Conservation (phyloP, 2,329 filamentous ascomycete genomes). For the Pseudogymnoascus sp. region DNA sequence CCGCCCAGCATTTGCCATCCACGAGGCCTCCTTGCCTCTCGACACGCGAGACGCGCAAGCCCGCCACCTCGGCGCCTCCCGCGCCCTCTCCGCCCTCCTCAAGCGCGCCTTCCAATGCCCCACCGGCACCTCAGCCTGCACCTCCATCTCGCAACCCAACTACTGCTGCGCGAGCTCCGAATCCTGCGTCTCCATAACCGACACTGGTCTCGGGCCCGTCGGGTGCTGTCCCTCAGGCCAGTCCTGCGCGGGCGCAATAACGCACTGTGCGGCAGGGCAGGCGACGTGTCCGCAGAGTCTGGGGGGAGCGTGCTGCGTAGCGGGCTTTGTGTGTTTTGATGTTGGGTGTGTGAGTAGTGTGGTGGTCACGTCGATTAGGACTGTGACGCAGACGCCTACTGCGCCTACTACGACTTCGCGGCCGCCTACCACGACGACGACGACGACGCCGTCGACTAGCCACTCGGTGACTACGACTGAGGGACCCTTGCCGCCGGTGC, state of each 20-base stretch:
- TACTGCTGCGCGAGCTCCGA: constrained; percentile 64
- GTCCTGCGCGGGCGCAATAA: constrained; percentile 55
- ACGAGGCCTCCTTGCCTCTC: constrained; percentile 24
- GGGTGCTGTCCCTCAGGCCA: constrained; percentile 65
- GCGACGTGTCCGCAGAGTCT: constrained; percentile 54
- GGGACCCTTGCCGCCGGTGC: constrained; percentile 36
- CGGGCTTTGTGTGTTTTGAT: constrained; percentile 60
- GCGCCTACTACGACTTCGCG: not conserved
- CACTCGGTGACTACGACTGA: constrained; percentile 31
- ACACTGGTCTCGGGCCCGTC: constrained; percentile 56
- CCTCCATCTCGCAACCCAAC: constrained; percentile 54
- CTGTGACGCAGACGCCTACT: not conserved
- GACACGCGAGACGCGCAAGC: not conserved
- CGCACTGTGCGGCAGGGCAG: constrained; percentile 50
- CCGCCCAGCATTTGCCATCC: constrained; percentile 43
- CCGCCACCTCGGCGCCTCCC: not conserved
- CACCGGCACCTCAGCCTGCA: constrained; percentile 54
- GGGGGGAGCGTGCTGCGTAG: constrained; percentile 69
- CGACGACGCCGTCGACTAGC: constrained; percentile 12
- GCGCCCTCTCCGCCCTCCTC: constrained; percentile 39
- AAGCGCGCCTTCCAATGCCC: constrained; percentile 59
- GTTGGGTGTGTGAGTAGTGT: constrained; percentile 48
- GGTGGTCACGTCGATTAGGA: not conserved
- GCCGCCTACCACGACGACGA: constrained; percentile 8
- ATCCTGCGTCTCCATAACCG: constrained; percentile 55